Evolutionary conservation across 441 rosid species (phyloP).

Genomic region (Adansonia madagascariensis): DNA sequence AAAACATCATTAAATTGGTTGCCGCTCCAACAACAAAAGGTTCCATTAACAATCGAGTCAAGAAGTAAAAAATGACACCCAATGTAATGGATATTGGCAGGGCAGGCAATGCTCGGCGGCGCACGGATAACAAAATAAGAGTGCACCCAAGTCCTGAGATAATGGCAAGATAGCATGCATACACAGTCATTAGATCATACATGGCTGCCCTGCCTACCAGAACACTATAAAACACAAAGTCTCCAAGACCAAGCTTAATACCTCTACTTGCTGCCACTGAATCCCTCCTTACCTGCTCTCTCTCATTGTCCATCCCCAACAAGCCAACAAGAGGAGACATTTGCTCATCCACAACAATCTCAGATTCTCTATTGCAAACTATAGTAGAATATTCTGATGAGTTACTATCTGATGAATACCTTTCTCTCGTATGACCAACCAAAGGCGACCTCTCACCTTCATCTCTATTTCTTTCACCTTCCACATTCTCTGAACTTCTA

Average conservation of each 20-base stretch:
- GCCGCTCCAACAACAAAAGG: constrained; percentile 84
- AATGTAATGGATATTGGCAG: constrained; percentile 88
- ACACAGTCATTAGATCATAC: constrained; percentile 97
- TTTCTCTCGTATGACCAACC: constrained; percentile 44
- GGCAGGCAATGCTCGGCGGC: constrained; percentile 82
- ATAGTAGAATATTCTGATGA: constrained; percentile 50
- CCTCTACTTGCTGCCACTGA: constrained; percentile 45
- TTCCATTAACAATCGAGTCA: constrained; percentile 89
- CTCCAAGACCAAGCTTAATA: constrained; percentile 93
- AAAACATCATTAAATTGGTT: constrained; percentile 85
- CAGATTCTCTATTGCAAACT: constrained; percentile 44
- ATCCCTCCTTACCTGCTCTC: constrained; percentile 43
- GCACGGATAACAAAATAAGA: constrained; percentile 82
- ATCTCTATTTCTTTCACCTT: constrained; percentile 43
- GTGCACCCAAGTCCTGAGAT: constrained; percentile 97
- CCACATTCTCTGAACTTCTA: constrained; percentile 38
- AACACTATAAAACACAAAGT: constrained; percentile 95
- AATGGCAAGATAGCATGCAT: constrained; percentile 94
- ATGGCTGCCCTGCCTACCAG: constrained; percentile 98
- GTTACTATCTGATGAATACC: constrained; percentile 46
- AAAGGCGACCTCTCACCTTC: constrained; percentile 55
- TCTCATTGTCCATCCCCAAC: constrained; percentile 47
- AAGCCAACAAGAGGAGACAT: constrained; percentile 79
- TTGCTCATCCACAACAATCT: constrained; percentile 57
- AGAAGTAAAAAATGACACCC: constrained; percentile 87